Evolutionary conservation across 495 filamentous ascomycete species (phyloP), one percentile per base, ranked within the genome.

Genomic region (Stereocaulon alpinum): DNA sequence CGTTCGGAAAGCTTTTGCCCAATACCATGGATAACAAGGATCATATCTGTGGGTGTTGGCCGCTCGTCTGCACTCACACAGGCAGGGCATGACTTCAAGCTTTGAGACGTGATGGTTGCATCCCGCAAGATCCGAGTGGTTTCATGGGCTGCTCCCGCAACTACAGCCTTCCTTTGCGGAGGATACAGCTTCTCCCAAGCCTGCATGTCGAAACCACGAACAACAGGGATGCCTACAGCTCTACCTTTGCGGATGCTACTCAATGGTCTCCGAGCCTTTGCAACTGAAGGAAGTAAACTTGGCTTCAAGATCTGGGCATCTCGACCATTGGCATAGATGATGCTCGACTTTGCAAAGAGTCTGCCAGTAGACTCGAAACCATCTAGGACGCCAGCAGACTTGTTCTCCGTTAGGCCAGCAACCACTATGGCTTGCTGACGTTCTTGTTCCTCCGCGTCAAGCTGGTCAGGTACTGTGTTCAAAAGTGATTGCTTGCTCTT

Each of bases 1-100:
- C 91, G 80, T 64, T 98, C 90, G 0, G 90, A 93, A n/a, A 97
- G 75, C 67, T 97, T 96, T 69, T 98, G 93, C 0, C 93, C 93
- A 53, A 98, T 96, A 14, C 70, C 93, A 68, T 98, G 93, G 47
- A 94, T 88, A 24, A 96, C 87, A 17, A 98, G 73, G 18, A 96
- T 79, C 22, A 98, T 71, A 68, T 98, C 93, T 11, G 88, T 92
- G 5, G 94, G 87, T 42, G 82, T 82, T 3, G 83, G 84, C 24
- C 85, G 76, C 40, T 87, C 79, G 20, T 89, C 84, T 45, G 81
- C 76, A 63, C 75, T 74, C 56, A 69, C 71, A 64, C 79, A 77
- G 58, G 78, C 71, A 68, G 74, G 69, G 70, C 81, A 77, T 70
- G 57, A 71, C 69, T 54, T 74, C 20, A 47, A 42, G 20, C 54